phyloP scores from a whole-genome alignment of 768 basidiomycete species.

The Termitomyces sp. region DNA sequence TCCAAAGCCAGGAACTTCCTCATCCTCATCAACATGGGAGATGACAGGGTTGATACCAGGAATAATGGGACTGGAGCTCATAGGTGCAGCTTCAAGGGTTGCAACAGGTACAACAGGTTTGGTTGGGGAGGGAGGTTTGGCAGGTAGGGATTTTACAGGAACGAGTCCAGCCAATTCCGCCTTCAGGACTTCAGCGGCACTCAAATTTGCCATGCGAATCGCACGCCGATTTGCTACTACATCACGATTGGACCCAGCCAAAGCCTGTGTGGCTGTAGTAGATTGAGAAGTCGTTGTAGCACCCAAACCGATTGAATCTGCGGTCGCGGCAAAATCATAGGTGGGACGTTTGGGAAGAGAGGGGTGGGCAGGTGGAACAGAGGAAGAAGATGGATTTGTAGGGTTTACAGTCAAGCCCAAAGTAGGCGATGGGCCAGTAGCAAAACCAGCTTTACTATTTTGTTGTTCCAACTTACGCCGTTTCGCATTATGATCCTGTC shows the following conservation, averaged over 20 bases:
- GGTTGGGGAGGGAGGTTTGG: constrained; percentile 26
- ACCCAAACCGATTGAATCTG: constrained; percentile 74
- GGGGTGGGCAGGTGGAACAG: constrained; percentile 37
- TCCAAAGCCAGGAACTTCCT: constrained; percentile 35
- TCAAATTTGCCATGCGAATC: constrained; percentile 94
- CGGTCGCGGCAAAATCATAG: constrained; percentile 68
- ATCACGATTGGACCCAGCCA: constrained; percentile 85
- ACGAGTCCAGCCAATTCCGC: constrained; percentile 71
- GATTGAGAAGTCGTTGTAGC: constrained; percentile 56
- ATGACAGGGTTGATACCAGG: background rate
- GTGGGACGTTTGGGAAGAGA: constrained; percentile 60
- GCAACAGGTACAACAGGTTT: constrained; percentile 17
- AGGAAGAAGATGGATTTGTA: constrained; percentile 27
- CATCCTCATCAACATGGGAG: constrained; percentile 16
- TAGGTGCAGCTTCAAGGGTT: constrained; percentile 25
- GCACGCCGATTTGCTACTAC: constrained; percentile 86
- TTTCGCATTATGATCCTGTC: constrained; percentile 89
- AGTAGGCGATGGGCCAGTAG: constrained; percentile 41
- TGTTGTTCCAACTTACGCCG: constrained; percentile 67
- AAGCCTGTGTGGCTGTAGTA: constrained; percentile 60
- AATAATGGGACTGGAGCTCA: constrained; percentile 17
- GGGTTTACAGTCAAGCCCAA: constrained; percentile 43
- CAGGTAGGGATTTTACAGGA: constrained; percentile 39
- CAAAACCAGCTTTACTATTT: constrained; percentile 29
- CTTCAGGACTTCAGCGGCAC: constrained; percentile 90